These are phyloP conservation scores for Thinopyrum obtusiflorum DNA, from an alignment of 202 grass and related monocot species.

Conservation along the genomic window DNA sequence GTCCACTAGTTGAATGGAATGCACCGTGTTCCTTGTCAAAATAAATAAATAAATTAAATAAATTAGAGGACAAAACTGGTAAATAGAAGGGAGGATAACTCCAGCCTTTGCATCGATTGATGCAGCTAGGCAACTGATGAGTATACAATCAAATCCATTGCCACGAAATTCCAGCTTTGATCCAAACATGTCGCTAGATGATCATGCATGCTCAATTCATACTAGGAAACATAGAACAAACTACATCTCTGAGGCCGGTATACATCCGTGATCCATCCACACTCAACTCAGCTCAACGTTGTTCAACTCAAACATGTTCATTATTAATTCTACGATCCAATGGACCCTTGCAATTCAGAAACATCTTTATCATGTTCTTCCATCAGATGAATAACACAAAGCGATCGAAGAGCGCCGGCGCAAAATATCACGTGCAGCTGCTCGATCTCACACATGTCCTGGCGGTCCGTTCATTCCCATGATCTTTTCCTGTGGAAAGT, in stretches of 20 bases:
- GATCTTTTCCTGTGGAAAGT: constrained; percentile 60
- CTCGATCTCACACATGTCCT: not conserved
- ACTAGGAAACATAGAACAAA: not conserved
- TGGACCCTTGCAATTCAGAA: not conserved
- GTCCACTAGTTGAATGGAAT: no score
- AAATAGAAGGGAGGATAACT: no score
- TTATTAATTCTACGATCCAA: not conserved
- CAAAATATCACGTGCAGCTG: not conserved
- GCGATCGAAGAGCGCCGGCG: not conserved
- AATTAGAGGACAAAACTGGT: no score
- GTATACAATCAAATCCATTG: not conserved
- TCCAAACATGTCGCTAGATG: not conserved
- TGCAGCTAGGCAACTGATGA: not conserved
- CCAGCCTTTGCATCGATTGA: no score
- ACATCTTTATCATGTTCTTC: not conserved
- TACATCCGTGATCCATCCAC: not conserved
- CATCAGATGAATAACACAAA: not conserved
- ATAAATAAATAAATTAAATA: no score
- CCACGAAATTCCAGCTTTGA: not conserved
- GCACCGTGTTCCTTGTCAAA: no score
- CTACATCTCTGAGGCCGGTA: not conserved
- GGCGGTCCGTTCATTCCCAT: constrained; percentile 47
- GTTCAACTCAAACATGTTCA: constrained; percentile 3
- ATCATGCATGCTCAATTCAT: not conserved
- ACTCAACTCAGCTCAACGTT: not conserved